Conservation (phyloP, 345 rosid species). For the Cardamine resedifolia region DNA sequence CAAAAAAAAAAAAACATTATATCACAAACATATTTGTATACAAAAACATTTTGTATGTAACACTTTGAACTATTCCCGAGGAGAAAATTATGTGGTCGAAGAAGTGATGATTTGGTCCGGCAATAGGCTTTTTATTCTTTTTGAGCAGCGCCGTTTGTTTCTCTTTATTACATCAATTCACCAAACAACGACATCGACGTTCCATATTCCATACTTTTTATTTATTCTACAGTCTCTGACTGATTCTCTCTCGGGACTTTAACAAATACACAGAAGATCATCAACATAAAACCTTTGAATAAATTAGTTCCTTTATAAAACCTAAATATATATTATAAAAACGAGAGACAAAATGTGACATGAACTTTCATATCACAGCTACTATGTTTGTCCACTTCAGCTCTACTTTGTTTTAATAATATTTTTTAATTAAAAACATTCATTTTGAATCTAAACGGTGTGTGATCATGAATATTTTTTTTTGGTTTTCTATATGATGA, state of each 20-base stretch:
- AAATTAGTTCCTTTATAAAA: slow-evolving; percentile 20
- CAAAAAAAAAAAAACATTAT: neutral
- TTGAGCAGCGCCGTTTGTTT: slow-evolving; percentile 62
- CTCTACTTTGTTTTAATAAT: slow-evolving; percentile 20
- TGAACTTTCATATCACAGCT: slow-evolving; percentile 36
- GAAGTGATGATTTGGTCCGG: slow-evolving; percentile 44
- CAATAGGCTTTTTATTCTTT: slow-evolving; percentile 55
- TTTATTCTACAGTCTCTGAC: slow-evolving; percentile 34
- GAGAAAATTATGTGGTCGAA: slow-evolving; percentile 35
- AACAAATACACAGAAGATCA: slow-evolving; percentile 36
- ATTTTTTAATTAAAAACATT: neutral
- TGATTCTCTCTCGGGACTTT: slow-evolving; percentile 42
- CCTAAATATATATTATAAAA: slow-evolving; percentile 26
- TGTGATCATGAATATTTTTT: slow-evolving; percentile 6
- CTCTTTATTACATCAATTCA: slow-evolving; percentile 69
- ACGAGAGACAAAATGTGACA: slow-evolving; percentile 35
- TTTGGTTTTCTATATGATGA: neutral
- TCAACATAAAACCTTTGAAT: slow-evolving; percentile 28
- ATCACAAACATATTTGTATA: neutral
- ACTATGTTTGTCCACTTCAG: slow-evolving; percentile 35
- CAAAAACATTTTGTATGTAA: neutral
- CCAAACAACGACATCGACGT: slow-evolving; percentile 61
- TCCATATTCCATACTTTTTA: slow-evolving; percentile 40
- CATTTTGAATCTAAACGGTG: neutral
- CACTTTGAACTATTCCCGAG: slow-evolving; percentile 15